Conservation (phyloP, 257 asterid species). For the Nicotiana undulata region DNA sequence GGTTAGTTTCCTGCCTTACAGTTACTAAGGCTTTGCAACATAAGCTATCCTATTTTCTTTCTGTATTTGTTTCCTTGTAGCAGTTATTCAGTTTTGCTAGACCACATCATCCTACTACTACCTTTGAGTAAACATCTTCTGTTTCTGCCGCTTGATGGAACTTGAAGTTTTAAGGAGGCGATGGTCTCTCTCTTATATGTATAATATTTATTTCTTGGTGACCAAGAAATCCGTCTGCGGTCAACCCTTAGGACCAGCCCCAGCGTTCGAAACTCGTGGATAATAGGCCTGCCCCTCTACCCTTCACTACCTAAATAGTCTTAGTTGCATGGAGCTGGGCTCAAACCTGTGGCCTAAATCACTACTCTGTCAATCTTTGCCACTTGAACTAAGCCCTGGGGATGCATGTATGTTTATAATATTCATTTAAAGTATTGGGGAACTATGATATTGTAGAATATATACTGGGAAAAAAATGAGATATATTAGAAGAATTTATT, state of each 20-base stretch:
- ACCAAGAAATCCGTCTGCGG: too few species aligned
- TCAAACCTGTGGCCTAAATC: too few species aligned
- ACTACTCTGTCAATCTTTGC: too few species aligned
- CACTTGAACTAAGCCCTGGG: too few species aligned
- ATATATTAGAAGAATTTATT: neutral
- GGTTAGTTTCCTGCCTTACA: constrained; percentile 23
- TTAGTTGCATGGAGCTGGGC: too few species aligned
- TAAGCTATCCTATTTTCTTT: neutral
- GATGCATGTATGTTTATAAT: too few species aligned
- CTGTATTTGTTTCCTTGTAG: neutral
- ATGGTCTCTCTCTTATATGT: neutral
- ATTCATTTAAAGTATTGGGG: too few species aligned
- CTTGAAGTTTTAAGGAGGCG: neutral
- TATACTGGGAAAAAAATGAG: neutral
- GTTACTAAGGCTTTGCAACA: neutral
- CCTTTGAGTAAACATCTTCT: neutral
- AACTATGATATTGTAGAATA: neutral
- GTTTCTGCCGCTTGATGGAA: neutral
- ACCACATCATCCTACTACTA: neutral
- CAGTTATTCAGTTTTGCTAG: neutral
- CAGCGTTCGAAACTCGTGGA: too few species aligned
- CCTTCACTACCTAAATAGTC: too few species aligned
- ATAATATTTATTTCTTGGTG: too few species aligned
- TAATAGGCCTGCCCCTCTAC: too few species aligned
- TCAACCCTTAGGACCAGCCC: too few species aligned